Evolutionary conservation across 371 early-diverging fungal genomes (phyloP), one percentile per base, ranked within the genome.

Genomic region (Mucor saturninus): DNA sequence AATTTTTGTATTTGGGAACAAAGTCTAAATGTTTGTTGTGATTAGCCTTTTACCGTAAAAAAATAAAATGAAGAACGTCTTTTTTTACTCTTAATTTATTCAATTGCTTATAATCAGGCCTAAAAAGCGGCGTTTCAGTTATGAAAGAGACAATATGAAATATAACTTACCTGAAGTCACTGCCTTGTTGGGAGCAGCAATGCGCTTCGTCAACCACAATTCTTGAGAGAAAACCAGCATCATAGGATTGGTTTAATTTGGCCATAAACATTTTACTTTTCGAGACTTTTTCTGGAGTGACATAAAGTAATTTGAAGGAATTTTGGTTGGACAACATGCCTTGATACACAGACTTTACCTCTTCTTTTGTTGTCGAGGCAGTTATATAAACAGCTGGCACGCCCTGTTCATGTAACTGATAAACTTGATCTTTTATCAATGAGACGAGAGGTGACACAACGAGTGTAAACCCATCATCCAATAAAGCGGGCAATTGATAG

Each of bases 181-280:
- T 92, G 35, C 96, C 96, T 68, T 91, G 90, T 56, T 94, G 91
- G 37, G 89, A 87, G 48, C 90, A 89, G 45, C 91, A 91, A 61
- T 91, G 91, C 32, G 90, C 89, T 69, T 97, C 97, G 72, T 97
- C 97, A 9, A 97, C 81, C 4, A 95, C 94, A 65, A 96, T 90
- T 28, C 93, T 79, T 2, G 73, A 69, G 30, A 92, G 75, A 39
- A 69, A 62, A 7, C 86, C 85, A 8, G 66, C 69, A 35, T 79
- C 77, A 52, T 91, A 86, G 0, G 92, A 81, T 59, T 86, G 84
- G 40, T 86, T 83, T 1, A 93, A 71, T 32, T 81, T 76, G n/a
- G 73, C 79, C 77, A 90, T 80, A 50, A 95, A 89, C 32, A 83
- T 74, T 56, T 88, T 89, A 38, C 86, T 87, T 50, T 92, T 87